phyloP scores from a whole-genome alignment of 176 grass and related monocot genomes.

The Lolium multiflorum region DNA sequence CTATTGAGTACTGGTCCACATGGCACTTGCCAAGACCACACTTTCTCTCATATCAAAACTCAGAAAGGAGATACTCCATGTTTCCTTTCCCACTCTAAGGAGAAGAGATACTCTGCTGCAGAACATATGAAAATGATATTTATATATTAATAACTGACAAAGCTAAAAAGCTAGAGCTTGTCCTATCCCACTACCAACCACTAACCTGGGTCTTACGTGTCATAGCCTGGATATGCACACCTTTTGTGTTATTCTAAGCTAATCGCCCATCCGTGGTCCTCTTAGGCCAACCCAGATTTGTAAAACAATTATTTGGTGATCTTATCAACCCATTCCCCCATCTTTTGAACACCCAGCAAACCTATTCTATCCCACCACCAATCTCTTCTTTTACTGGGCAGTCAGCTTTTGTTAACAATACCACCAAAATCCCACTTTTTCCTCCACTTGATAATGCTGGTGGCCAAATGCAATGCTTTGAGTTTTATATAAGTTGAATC shows the following conservation, averaged over 20 bases:
- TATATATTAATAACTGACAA: conserved; percentile 42
- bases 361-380: conserved; percentile 53
- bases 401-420: conserved; percentile 54
- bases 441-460: conserved; percentile 58
- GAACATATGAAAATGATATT: conserved; percentile 48
- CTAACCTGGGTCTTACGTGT: conserved; percentile 66
- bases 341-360: conserved; percentile 45
- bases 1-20: conserved; percentile 56
- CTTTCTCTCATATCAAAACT: conserved; percentile 61
- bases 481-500: conserved; percentile 42
- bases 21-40: conserved; percentile 53
- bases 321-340: conserved; percentile 38
- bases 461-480: conserved; percentile 56
- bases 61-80: conserved; percentile 49
- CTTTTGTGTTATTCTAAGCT: conserved; percentile 58
- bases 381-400: conserved; percentile 49
- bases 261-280: conserved; percentile 41
- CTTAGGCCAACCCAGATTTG: conserved; percentile 57
- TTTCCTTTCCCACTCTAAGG: background rate
- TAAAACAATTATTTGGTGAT: conserved; percentile 31
- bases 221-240: conserved; percentile 53
- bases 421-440: conserved; percentile 67
- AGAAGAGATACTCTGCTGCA: conserved; percentile 51
- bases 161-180: conserved; percentile 69
- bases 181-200: conserved; percentile 75